Conservation (phyloP, 116 monocot species). For the Iris pallida region DNA sequence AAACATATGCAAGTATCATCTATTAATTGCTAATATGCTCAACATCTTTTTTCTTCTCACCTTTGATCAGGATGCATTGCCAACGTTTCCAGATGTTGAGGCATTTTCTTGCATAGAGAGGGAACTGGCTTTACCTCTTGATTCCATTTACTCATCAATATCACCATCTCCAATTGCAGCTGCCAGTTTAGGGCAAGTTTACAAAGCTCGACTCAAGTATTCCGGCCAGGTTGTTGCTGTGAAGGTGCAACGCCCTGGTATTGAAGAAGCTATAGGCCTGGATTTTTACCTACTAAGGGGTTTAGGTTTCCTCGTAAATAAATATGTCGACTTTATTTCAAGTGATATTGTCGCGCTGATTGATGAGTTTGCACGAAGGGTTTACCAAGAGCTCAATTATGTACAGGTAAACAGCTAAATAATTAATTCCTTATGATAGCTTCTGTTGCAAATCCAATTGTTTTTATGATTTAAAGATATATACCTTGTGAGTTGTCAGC, state of each 20-base stretch:
- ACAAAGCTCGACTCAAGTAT: conserved; percentile 79
- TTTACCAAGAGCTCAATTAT: conserved; percentile 98
- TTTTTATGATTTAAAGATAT: background rate
- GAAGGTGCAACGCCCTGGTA: conserved; percentile 90
- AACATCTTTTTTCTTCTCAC: background rate
- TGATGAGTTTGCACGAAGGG: conserved; percentile 95
- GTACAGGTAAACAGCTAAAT: conserved; percentile 59
- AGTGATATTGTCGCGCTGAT: conserved; percentile 95
- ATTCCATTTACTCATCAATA: conserved; percentile 80
- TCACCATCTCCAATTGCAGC: conserved; percentile 96
- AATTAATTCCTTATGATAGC: background rate
- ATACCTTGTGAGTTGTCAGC: background rate
- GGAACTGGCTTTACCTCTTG: conserved; percentile 77
- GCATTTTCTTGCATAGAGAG: conserved; percentile 94
- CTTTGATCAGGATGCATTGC: conserved; percentile 75
- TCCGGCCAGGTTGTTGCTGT: conserved; percentile 87
- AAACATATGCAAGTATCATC: background rate
- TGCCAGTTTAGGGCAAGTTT: conserved; percentile 96
- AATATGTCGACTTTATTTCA: conserved; percentile 76
- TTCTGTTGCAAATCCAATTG: background rate
- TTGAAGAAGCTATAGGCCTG: conserved; percentile 86
- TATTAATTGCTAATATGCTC: background rate
- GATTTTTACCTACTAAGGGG: conserved; percentile 92
- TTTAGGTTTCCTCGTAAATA: conserved; percentile 81
- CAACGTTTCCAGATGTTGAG: conserved; percentile 79